Evolutionary conservation across 768 basidiomycete species (phyloP).

Genomic region (Crepidotus variabilis): DNA sequence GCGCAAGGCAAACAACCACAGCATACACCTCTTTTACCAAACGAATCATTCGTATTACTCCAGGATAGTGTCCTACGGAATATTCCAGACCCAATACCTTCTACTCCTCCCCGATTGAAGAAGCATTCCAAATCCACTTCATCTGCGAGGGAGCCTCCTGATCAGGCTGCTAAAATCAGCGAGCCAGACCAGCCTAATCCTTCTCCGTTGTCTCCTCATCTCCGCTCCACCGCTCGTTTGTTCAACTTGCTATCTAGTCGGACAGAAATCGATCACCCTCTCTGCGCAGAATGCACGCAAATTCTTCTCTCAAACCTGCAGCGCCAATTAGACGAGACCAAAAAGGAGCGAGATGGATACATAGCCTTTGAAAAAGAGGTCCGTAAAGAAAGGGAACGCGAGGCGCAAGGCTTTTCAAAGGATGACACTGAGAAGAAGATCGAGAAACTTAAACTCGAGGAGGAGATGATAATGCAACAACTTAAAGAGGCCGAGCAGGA

Average conservation of each 20-base stretch:
- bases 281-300: constrained; percentile 93
- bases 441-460: constrained; percentile 65
- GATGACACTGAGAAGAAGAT: constrained; percentile 74
- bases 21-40: constrained; percentile 53
- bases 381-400: constrained; percentile 74
- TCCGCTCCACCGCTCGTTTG: constrained; percentile 70
- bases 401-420: constrained; percentile 53
- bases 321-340: constrained; percentile 83
- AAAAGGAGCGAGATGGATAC: constrained; percentile 89
- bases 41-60: constrained; percentile 88
- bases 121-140: constrained; percentile 33
- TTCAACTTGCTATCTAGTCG: constrained; percentile 75
- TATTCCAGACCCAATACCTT: constrained; percentile 54
- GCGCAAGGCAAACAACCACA: constrained; percentile 60
- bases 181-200: constrained; percentile 58
- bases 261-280: constrained; percentile 85
- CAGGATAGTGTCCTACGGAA: constrained; percentile 77
- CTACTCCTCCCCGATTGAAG: constrained; percentile 36
- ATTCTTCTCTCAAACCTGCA: constrained; percentile 72
- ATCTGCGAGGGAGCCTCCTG: constrained; percentile 22
- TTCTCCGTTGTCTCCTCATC: constrained; percentile 73
- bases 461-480: constrained; percentile 67
- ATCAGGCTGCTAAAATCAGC: constrained; percentile 27
- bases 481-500: constrained; percentile 75
- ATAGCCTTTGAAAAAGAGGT: constrained; percentile 90